Conservation (phyloP, 371 early-diverging fungal genomes). For the Chytridium lagenaria region DNA sequence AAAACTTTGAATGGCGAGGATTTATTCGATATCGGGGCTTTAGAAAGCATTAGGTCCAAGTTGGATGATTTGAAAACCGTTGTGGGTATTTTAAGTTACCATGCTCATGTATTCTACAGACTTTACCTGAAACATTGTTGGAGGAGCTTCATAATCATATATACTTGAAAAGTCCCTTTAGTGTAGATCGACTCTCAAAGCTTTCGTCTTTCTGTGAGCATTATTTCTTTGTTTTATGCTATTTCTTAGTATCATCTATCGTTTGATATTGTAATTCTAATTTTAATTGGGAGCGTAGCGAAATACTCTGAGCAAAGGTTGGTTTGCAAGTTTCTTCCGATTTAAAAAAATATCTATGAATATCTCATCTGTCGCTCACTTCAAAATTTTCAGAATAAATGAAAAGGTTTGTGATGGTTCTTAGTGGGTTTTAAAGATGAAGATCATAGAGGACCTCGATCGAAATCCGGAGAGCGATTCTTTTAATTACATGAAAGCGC, state of each 20-base stretch:
- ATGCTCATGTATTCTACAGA: constrained; percentile 51
- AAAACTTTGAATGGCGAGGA: constrained; percentile 75
- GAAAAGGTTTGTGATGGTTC: neutral
- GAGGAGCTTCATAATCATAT: constrained; percentile 93
- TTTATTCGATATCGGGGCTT: constrained; percentile 82
- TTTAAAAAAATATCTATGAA: no score
- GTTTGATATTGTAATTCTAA: no score
- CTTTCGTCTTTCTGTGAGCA: neutral
- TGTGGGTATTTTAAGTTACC: neutral
- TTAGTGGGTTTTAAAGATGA: constrained; percentile 2
- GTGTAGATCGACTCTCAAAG: constrained; percentile 32
- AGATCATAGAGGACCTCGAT: constrained; percentile 73
- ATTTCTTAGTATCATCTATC: no score
- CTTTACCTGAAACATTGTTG: constrained; percentile 76
- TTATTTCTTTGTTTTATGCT: no score
- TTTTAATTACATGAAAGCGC: constrained; percentile 83
- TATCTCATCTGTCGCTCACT: no score
- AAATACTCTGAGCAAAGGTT: no score
- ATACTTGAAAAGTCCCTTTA: constrained; percentile 79
- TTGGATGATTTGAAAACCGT: constrained; percentile 58
- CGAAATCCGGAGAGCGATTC: constrained; percentile 85
- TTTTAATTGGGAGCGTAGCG: no score
- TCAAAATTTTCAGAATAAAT: neutral
- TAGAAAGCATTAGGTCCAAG: constrained; percentile 75
- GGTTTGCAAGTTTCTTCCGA: no score